Evolutionary conservation across 176 grass and related monocot genomes (phyloP).

Genomic region (Eleusine coracana): DNA sequence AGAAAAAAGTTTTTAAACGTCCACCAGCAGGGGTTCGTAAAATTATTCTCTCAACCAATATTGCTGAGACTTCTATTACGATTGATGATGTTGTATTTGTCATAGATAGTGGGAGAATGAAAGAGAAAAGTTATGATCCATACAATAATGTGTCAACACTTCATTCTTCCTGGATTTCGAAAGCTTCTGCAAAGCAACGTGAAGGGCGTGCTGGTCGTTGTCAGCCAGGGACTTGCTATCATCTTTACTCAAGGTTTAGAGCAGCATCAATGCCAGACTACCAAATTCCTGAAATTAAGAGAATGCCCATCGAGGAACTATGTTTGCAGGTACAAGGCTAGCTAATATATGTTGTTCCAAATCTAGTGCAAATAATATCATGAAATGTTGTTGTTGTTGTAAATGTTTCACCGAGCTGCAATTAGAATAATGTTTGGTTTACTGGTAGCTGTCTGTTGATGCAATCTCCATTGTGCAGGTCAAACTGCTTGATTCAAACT

Average conservation of each 20-base stretch:
- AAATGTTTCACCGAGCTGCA: background rate
- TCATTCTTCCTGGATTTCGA: slow-evolving; percentile 93
- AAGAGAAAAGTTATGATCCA: slow-evolving; percentile 99
- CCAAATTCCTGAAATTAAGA: slow-evolving; percentile 94
- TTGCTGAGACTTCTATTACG: slow-evolving; percentile 94
- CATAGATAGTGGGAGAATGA: slow-evolving; percentile 95
- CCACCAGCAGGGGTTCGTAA: slow-evolving; percentile 73
- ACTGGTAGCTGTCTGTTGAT: slow-evolving; percentile 32
- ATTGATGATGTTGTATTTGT: slow-evolving; percentile 98
- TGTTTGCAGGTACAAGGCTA: slow-evolving; percentile 76
- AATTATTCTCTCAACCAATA: slow-evolving; percentile 98
- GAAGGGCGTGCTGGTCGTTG: slow-evolving; percentile 94
- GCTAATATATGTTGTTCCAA: slow-evolving; percentile 22
- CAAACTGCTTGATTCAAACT: slow-evolving; percentile 82
- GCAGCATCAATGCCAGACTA: slow-evolving; percentile 75
- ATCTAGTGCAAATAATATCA: slow-evolving; percentile 10
- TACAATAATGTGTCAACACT: slow-evolving; percentile 97
- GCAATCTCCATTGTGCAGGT: slow-evolving; percentile 56
- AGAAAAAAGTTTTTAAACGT: slow-evolving; percentile 90
- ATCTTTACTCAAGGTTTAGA: slow-evolving; percentile 90
- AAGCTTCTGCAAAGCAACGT: slow-evolving; percentile 87
- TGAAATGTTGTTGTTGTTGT: slow-evolving; percentile 11
- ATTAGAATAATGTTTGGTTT: slow-evolving; percentile 19
- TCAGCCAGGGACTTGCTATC: slow-evolving; percentile 89
- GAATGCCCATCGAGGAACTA: slow-evolving; percentile 96